Evolutionary conservation across 345 rosid species (phyloP).

Genomic region (Dipteronia dyeriana): DNA sequence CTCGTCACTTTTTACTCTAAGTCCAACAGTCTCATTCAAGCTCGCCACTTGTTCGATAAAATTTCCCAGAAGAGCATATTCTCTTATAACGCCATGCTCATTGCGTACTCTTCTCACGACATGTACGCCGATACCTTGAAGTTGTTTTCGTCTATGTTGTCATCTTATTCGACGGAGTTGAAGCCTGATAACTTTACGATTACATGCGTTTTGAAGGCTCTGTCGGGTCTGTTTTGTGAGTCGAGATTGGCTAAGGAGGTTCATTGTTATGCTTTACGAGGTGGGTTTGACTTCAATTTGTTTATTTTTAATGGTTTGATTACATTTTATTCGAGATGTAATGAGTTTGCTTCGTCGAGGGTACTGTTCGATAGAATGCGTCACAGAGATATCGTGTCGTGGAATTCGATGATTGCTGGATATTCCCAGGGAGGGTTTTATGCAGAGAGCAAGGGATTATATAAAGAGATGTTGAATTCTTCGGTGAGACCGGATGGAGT

Average conservation of each 20-base stretch:
- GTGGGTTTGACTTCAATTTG: slow-evolving; percentile 53
- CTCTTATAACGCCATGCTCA: slow-evolving; percentile 76
- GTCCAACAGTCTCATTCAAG: slow-evolving; percentile 37
- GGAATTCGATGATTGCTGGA: slow-evolving; percentile 89
- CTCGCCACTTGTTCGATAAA: slow-evolving; percentile 68
- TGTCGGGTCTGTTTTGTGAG: slow-evolving; percentile 40
- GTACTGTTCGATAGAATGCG: slow-evolving; percentile 61
- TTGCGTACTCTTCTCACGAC: slow-evolving; percentile 57
- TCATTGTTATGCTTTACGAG: slow-evolving; percentile 55
- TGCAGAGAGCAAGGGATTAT: slow-evolving; percentile 67
- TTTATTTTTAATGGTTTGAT: slow-evolving; percentile 70
- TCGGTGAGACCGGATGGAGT: slow-evolving; percentile 59
- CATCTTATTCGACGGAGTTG: slow-evolving; percentile 24
- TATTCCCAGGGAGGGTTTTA: slow-evolving; percentile 73
- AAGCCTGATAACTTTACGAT: slow-evolving; percentile 59
- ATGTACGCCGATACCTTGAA: slow-evolving; percentile 46
- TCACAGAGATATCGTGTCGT: slow-evolving; percentile 67
- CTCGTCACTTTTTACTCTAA: slow-evolving; percentile 59
- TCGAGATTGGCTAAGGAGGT: slow-evolving; percentile 51
- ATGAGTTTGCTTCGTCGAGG: slow-evolving; percentile 44
- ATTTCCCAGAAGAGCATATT: slow-evolving; percentile 55
- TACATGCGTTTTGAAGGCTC: slow-evolving; percentile 61
- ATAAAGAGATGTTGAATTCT: slow-evolving; percentile 49
- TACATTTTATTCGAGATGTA: slow-evolving; percentile 60
- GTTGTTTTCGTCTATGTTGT: slow-evolving; percentile 50